Evolutionary conservation across 2,329 filamentous ascomycete genomes (phyloP), one percentile per base, ranked within the genome.

Genomic region (Lasiodiplodia theobromae): DNA sequence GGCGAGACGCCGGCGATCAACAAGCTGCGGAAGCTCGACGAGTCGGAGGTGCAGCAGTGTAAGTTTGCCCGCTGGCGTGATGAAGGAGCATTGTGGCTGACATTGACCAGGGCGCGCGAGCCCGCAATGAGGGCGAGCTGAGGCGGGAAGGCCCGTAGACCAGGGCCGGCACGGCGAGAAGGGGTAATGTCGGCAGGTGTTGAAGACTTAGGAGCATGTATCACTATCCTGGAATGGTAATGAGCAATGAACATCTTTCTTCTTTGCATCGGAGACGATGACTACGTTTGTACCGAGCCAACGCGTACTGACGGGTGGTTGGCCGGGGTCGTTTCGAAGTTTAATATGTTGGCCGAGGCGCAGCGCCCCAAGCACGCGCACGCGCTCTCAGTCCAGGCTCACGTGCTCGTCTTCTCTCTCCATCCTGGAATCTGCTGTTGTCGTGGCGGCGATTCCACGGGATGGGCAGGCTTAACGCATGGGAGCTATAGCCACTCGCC

Each of bases 1-100:
- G 93, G 93, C 7, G 87, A 91, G 77, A 83, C 89, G 1, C 90
- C 93, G 1, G 82, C 83, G 10, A 87, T 94, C 53, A 96, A 94
- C 77, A 92, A 90, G 77, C 78, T 97, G 75, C 86, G 93, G 69
- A 91, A 96, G 78, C 82, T 97, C 64, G 87, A 82, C 25, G 85
- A 90, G 82, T 76, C 81, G 23, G 92, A 95, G 78, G 80, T 93
- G 64, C 79, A 85, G 54, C 68, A 66, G 53, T 69, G 68, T 69
- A 66, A 69, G 68, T 69, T 18, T 18, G 28, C 12, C 23, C 37
- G 49, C 10, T 11, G 38, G 11, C 18, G 51, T 49, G 34, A 53
- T 57, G 60, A 47, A 56, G 31, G 67, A 49, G 34, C 21, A 16
- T 14, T n/a, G 51, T 38, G 60, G 58, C 60, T 68, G 56, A 68